Conservation (phyloP, 768 basidiomycete species). For the Rhizopogon salebrosus region DNA sequence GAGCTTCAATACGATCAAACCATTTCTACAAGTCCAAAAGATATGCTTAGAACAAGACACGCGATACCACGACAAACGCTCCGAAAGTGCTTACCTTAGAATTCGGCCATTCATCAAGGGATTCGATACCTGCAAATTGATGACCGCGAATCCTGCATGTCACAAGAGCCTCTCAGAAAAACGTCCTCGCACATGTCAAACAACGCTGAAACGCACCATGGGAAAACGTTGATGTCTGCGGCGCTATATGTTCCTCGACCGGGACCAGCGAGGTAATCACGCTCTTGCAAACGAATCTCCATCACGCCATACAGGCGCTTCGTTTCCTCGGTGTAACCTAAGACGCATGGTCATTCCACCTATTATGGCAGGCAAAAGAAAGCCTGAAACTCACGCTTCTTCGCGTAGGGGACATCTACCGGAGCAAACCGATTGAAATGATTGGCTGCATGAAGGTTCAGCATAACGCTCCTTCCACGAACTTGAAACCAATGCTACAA, state of each 20-base stretch:
- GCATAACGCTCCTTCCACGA: not conserved
- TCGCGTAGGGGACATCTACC: conserved; percentile 32
- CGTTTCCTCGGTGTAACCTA: conserved; percentile 43
- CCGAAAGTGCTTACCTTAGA: conserved; percentile 21
- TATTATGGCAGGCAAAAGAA: not conserved
- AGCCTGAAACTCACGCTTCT: conserved; percentile 17
- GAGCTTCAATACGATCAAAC: conserved; percentile 31
- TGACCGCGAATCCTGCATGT: conserved; percentile 29
- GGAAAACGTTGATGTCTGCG: conserved; percentile 34
- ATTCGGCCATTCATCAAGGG: conserved; percentile 33
- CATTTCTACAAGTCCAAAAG: conserved; percentile 22
- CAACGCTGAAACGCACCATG: conserved; percentile 6
- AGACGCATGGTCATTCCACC: no score
- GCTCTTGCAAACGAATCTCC: conserved; percentile 36
- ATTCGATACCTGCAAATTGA: conserved; percentile 28
- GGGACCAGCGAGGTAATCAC: conserved; percentile 43
- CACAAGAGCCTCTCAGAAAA: not conserved
- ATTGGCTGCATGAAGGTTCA: conserved; percentile 19
- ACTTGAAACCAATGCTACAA: not conserved
- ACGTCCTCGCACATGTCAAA: not conserved
- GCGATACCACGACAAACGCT: not conserved
- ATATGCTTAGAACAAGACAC: not conserved
- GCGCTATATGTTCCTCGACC: conserved; percentile 28
- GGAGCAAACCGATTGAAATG: conserved; percentile 33
- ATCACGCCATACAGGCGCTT: conserved; percentile 43